Percentiles rank a stretch among this genome's conserved stretches.
Conservation (phyloP, 2,329 filamentous ascomycete species). For the Colletotrichum euphorbiae region DNA sequence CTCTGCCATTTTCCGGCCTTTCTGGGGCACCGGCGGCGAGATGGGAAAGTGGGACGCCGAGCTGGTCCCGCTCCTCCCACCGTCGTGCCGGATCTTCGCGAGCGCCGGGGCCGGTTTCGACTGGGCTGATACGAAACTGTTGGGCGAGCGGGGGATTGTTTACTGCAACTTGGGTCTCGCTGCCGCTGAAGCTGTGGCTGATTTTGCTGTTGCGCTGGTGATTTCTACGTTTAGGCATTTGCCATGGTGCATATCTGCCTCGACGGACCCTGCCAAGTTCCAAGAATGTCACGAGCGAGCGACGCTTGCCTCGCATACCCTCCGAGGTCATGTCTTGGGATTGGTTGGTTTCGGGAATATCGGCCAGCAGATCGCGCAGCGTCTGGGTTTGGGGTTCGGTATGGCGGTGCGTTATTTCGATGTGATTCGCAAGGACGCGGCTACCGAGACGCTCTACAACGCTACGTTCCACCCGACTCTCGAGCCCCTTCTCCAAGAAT, state of each 20-base stretch:
- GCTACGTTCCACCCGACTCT: slow-evolving; percentile 65
- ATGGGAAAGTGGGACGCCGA: slow-evolving; percentile 74
- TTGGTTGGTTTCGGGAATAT: slow-evolving; percentile 78
- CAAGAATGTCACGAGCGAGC: slow-evolving; percentile 69
- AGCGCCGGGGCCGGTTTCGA: slow-evolving; percentile 75
- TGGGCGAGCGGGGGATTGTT: slow-evolving; percentile 72
- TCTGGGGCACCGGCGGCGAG: slow-evolving; percentile 73
- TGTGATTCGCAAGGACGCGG: slow-evolving; percentile 59
- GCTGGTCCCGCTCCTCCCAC: slow-evolving; percentile 66
- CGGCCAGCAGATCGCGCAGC: slow-evolving; percentile 70
- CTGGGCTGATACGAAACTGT: slow-evolving; percentile 71
- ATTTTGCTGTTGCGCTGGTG: slow-evolving; percentile 76
- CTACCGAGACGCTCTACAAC: slow-evolving; percentile 54
- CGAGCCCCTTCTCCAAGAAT: slow-evolving; percentile 60
- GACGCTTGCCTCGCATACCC: slow-evolving; percentile 71
- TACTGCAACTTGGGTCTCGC: slow-evolving; percentile 81
- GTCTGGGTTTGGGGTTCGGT: slow-evolving; percentile 65
- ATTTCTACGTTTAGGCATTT: slow-evolving; percentile 77
- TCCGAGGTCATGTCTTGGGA: slow-evolving; percentile 69
- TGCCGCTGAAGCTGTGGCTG: slow-evolving; percentile 78
- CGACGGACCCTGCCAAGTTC: slow-evolving; percentile 56
- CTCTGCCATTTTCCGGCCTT: slow-evolving; percentile 67
- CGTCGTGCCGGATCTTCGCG: slow-evolving; percentile 69
- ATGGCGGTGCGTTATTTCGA: slow-evolving; percentile 77
- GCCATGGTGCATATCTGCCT: slow-evolving; percentile 68